A percentile compares a stretch with the other conserved stretches of the same genome.
phyloP scores from a whole-genome alignment of 202 grass and related monocot species.

The Eragrostis tef region DNA sequence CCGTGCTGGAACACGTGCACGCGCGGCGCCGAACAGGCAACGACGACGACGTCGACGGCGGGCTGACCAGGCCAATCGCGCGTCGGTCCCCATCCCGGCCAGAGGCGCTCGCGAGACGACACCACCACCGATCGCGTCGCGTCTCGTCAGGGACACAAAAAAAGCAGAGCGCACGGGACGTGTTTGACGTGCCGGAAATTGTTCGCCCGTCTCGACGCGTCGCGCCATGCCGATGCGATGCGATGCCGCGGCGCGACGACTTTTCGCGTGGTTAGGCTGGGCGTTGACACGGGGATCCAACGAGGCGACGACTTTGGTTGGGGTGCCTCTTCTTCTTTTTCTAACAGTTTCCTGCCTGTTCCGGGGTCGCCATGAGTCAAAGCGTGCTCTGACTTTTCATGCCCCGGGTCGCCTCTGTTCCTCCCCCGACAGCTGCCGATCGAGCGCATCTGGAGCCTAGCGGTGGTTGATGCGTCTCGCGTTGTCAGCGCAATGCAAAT shows the following conservation, averaged over 20 bases:
- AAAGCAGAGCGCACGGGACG: background rate
- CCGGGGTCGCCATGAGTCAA: conserved; percentile 24
- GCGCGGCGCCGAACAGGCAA: background rate
- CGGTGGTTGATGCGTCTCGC: conserved; percentile 12
- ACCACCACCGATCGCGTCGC: background rate
- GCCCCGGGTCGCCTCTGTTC: background rate
- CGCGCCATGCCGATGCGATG: background rate
- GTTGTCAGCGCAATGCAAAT: background rate
- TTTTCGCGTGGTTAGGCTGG: conserved; percentile 29
- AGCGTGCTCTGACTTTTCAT: conserved; percentile 34
- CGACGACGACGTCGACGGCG: conserved; percentile 34
- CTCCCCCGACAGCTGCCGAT: conserved; percentile 25
- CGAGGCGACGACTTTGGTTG: background rate
- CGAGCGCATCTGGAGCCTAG: conserved; percentile 11
- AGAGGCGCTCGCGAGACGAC: background rate
- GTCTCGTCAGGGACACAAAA: background rate
- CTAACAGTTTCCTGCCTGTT: conserved; percentile 11
- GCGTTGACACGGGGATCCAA: conserved; percentile 44
- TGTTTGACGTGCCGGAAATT: conserved; percentile 33
- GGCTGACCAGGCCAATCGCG: conserved; percentile 1
- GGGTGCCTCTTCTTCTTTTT: background rate
- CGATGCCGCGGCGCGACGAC: background rate
- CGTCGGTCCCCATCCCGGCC: background rate
- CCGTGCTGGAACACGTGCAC: conserved; percentile 40
- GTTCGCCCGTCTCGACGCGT: background rate